These are phyloP conservation scores for Euphorbia celastroides DNA, from an alignment of 441 rosid genomes.

Conservation along the genomic window DNA sequence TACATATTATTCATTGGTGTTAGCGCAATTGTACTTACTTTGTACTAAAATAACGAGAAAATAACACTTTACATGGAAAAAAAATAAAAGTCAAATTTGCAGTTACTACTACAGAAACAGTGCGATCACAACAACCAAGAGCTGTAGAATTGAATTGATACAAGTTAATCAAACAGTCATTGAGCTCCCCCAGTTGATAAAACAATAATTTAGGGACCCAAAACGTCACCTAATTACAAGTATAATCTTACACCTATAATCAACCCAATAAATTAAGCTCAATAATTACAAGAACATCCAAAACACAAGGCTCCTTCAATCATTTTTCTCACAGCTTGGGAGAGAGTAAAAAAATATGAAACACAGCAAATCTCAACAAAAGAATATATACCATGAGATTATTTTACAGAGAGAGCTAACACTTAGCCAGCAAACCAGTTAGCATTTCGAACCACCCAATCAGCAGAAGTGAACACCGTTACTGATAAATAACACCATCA, in stretches of 20 bases:
- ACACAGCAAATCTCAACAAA: neutral
- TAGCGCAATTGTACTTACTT: no score
- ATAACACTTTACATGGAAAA: no score
- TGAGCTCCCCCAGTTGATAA: neutral
- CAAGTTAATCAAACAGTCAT: neutral
- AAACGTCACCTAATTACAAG: slow-evolving; percentile 9
- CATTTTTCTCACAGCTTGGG: slow-evolving; percentile 11
- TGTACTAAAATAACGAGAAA: no score
- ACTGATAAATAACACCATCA: slow-evolving; percentile 14
- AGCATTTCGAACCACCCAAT: slow-evolving; percentile 30
- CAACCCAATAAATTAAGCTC: slow-evolving; percentile 12
- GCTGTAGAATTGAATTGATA: neutral
- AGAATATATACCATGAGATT: slow-evolving; percentile 6
- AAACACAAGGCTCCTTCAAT: neutral
- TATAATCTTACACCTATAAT: slow-evolving; percentile 7
- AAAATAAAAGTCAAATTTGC: no score
- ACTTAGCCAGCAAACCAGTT: slow-evolving; percentile 23
- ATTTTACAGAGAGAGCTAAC: slow-evolving; percentile 31
- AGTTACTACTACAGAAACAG: no score
- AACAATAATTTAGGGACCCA: neutral
- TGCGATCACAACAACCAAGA: neutral
- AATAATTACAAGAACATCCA: slow-evolving; percentile 6
- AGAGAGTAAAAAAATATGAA: neutral
- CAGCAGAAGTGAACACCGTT: neutral
- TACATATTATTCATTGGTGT: no score